These are phyloP conservation scores for Rossbeevera mucosa DNA, from an alignment of 768 basidiomycete species.

Conservation along the genomic window DNA sequence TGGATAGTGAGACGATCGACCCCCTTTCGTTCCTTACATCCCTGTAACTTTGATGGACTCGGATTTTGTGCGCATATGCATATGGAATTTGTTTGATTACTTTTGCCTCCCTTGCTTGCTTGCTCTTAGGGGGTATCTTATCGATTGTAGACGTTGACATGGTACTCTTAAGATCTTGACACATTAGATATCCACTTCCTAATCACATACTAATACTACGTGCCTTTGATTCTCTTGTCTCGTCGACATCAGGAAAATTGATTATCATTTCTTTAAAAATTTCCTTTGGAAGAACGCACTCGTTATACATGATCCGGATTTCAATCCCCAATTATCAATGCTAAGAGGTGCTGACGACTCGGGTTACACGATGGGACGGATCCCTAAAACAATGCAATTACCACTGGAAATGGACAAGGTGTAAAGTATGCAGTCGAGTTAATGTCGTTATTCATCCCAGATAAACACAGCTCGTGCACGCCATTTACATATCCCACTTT, in stretches of 20 bases:
- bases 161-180: too few species aligned
- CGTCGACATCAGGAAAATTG: too few species aligned
- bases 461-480: background rate
- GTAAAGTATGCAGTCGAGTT: background rate
- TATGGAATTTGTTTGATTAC: background rate
- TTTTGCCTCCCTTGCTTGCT: background rate
- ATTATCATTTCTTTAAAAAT: too few species aligned
- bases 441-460: background rate
- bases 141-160: too few species aligned
- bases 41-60: background rate
- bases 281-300: too few species aligned
- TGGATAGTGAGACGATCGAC: background rate
- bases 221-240: too few species aligned
- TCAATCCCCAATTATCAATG: too few species aligned
- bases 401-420: background rate
- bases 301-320: too few species aligned
- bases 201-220: too few species aligned
- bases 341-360: too few species aligned
- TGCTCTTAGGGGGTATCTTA: background rate
- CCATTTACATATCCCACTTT: conserved; percentile 25
- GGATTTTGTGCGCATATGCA: background rate
- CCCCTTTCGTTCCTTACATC: background rate
- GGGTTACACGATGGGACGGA: too few species aligned
- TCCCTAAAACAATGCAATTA: background rate
- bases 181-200: too few species aligned